Evolutionary conservation across 2,329 filamentous ascomycete genomes (phyloP).

Genomic region (Trichoderma gracile): DNA sequence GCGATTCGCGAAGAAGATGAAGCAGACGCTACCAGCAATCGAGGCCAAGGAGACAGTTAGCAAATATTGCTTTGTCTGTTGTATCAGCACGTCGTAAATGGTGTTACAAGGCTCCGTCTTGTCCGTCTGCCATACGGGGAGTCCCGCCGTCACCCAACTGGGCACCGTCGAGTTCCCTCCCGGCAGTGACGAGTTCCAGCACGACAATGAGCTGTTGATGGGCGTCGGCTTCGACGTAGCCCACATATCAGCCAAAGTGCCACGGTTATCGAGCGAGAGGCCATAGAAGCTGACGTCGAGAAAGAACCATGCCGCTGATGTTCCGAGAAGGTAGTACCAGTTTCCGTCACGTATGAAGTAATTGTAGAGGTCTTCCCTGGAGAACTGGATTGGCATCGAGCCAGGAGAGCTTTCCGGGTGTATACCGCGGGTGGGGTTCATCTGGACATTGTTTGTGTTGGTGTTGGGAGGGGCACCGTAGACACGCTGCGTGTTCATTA

Average conservation of each 20-base stretch:
- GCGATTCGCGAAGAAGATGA: slow-evolving; percentile 50
- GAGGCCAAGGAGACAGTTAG: slow-evolving; percentile 54
- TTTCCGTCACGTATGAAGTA: slow-evolving; percentile 50
- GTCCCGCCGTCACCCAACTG: slow-evolving; percentile 41
- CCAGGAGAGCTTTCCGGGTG: slow-evolving; percentile 39
- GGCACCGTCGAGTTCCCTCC: slow-evolving; percentile 49
- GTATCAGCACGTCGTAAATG: slow-evolving; percentile 53
- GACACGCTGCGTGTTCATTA: slow-evolving; percentile 60
- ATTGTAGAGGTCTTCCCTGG: slow-evolving; percentile 48
- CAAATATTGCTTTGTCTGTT: slow-evolving; percentile 55
- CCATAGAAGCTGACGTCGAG: slow-evolving; percentile 59
- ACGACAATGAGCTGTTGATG: slow-evolving; percentile 44
- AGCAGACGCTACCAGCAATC: slow-evolving; percentile 52
- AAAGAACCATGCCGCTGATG: slow-evolving; percentile 53
- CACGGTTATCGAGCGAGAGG: slow-evolving; percentile 49
- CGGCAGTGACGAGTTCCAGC: slow-evolving; percentile 49
- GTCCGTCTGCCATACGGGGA: slow-evolving; percentile 55
- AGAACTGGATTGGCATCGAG: slow-evolving; percentile 51
- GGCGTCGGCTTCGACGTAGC: slow-evolving; percentile 38
- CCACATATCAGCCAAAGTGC: slow-evolving; percentile 43
- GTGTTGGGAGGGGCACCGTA: slow-evolving; percentile 47
- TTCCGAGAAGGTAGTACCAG: slow-evolving; percentile 43
- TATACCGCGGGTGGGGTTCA: slow-evolving; percentile 32
- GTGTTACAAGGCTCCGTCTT: slow-evolving; percentile 51
- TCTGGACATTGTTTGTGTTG: slow-evolving; percentile 30